Percentiles rank a stretch among this genome's conserved stretches.
phyloP scores from a whole-genome alignment of 805 yeast species.

The Starmerella sp. region DNA sequence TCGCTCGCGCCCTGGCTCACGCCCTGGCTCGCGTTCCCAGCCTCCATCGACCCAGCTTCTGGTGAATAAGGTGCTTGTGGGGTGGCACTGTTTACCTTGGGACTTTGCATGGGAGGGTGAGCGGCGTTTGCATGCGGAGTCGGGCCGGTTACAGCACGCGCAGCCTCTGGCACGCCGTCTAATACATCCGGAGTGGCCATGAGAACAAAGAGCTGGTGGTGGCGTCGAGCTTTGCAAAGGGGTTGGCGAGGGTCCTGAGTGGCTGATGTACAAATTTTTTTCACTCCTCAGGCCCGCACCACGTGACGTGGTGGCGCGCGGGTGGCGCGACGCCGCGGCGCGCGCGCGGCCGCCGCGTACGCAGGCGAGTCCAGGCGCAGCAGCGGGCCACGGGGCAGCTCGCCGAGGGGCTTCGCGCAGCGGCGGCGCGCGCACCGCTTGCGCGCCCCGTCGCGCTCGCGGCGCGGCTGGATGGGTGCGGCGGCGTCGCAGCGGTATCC shows the following conservation, averaged over 20 bases:
- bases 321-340: constrained; percentile 1
- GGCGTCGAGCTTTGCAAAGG: not conserved
- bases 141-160: not conserved
- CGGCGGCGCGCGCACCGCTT: not conserved
- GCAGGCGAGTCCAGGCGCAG: too few relatives aligned
- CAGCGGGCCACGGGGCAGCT: too few relatives aligned
- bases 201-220: not conserved
- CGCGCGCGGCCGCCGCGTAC: too few relatives aligned
- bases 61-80: not conserved
- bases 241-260: not conserved
- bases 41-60: too few relatives aligned
- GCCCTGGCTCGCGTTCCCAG: too few relatives aligned
- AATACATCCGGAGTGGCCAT: not conserved
- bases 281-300: not conserved
- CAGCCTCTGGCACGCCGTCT: not conserved
- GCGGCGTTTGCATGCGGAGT: not conserved
- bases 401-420: too few relatives aligned
- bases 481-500: not conserved
- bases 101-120: not conserved
- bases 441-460: not conserved
- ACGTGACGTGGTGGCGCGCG: constrained; percentile 5
- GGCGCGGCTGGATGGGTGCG: not conserved
- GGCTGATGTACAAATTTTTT: constrained; percentile 2
- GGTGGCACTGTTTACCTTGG: constrained; percentile 1
- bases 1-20: too few relatives aligned